These are phyloP conservation scores for Mycena galopus DNA, from an alignment of 768 basidiomycete species.

Conservation along the genomic window DNA sequence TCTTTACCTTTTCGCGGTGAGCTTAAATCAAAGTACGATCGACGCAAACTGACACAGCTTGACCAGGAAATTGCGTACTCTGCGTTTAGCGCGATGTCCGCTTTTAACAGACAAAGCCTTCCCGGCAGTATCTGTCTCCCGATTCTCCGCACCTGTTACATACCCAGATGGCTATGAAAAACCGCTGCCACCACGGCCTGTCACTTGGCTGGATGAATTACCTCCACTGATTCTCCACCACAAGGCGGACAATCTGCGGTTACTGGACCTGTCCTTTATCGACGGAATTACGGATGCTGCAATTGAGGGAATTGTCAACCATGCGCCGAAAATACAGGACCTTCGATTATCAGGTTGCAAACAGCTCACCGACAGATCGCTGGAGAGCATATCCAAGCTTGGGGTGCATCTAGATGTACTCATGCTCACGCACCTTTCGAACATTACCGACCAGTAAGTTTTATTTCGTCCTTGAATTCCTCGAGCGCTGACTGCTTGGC, in stretches of 20 bases:
- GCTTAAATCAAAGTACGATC: constrained; percentile 35
- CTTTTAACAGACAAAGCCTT: constrained; percentile 85
- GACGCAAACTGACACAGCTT: constrained; percentile 32
- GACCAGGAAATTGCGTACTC: constrained; percentile 73
- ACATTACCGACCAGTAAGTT: constrained; percentile 88
- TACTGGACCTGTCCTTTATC: constrained; percentile 84
- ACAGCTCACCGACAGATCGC: constrained; percentile 76
- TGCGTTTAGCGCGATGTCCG: constrained; percentile 84
- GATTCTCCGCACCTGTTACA: constrained; percentile 43
- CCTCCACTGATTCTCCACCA: constrained; percentile 74
- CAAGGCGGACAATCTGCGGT: constrained; percentile 78
- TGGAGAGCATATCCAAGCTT: constrained; percentile 78
- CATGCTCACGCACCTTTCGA: constrained; percentile 82
- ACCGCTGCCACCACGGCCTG: constrained; percentile 67
- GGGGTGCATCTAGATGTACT: constrained; percentile 84
- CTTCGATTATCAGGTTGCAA: constrained; percentile 85
- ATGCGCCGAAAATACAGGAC: constrained; percentile 83
- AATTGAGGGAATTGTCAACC: constrained; percentile 78
- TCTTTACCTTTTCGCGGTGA: constrained; percentile 83
- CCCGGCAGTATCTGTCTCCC: constrained; percentile 79
- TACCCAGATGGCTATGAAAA: constrained; percentile 53
- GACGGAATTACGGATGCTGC: constrained; percentile 78
- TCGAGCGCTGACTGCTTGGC: too few species aligned
- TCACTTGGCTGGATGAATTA: constrained; percentile 72
- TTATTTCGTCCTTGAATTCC: too few species aligned